A percentile compares a stretch with the other conserved stretches of the same genome.
These are phyloP conservation scores for Colletotrichum siamense DNA, from an alignment of 2,329 filamentous ascomycete genomes.

Conservation along the genomic window DNA sequence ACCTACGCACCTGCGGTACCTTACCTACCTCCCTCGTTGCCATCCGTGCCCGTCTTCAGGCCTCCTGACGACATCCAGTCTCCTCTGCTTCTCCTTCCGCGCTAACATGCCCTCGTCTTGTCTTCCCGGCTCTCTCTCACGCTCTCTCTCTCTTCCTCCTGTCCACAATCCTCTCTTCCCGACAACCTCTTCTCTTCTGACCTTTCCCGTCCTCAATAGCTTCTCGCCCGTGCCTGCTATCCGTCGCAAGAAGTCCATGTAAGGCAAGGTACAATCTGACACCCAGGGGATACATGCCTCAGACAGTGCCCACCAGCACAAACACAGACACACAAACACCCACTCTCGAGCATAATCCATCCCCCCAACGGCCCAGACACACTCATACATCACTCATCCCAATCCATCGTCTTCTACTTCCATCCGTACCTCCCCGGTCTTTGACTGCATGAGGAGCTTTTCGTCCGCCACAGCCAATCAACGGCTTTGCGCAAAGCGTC, in stretches of 20 bases:
- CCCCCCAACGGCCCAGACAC: neutral
- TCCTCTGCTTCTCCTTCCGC: neutral
- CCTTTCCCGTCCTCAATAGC: neutral
- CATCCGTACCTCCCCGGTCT: neutral
- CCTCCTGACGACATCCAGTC: neutral
- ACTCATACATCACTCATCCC: neutral
- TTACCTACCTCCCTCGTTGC: neutral
- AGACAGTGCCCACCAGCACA: neutral
- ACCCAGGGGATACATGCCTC: neutral
- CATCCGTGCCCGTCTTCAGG: neutral
- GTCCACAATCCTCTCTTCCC: neutral
- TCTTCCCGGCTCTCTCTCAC: neutral
- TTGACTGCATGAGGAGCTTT: slow-evolving; percentile 23
- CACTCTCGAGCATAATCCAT: neutral
- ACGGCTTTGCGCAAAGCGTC: neutral
- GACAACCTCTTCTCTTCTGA: neutral
- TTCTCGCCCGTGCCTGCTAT: neutral
- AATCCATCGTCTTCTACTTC: neutral
- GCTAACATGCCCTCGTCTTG: neutral
- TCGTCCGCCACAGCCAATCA: slow-evolving; percentile 17
- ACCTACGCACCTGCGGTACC: neutral
- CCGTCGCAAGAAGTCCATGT: neutral
- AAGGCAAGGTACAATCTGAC: neutral
- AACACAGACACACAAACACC: neutral
- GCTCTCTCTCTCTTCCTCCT: neutral